These are phyloP conservation scores for Starmerella ratchasimensis DNA, from an alignment of 805 yeast species.

Conservation along the genomic window DNA sequence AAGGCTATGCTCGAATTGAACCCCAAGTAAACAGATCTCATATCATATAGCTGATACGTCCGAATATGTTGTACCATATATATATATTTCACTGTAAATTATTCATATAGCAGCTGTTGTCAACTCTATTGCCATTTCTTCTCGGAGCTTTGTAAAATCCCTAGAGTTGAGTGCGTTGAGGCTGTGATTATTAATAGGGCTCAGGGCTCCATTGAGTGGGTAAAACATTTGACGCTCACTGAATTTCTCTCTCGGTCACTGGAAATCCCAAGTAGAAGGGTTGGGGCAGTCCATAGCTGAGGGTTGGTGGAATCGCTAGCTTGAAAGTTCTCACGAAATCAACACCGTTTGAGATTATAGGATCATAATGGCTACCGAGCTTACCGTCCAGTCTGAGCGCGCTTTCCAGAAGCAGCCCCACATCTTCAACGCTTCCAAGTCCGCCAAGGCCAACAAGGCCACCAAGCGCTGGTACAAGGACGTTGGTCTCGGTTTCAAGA, in stretches of 20 bases:
- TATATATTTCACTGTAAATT: no score
- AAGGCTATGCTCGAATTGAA: no score
- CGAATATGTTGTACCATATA: no score
- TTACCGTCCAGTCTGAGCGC: conserved; percentile 99
- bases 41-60: no score
- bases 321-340: conserved; percentile 14
- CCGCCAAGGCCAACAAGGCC: conserved; percentile 88
- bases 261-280: conserved; percentile 4
- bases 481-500: conserved; percentile 99
- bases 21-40: no score
- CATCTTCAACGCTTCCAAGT: conserved; percentile 99
- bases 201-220: conserved; percentile 14
- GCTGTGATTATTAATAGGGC: conserved; percentile 11
- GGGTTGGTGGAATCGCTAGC: conserved; percentile 3
- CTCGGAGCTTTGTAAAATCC: no score
- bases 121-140: no score
- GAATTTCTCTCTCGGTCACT: no score
- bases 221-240: neutral
- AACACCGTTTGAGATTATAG: conserved; percentile 15
- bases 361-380: conserved; percentile 83
- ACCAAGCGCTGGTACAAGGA: conserved; percentile 99
- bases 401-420: conserved; percentile 99
- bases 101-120: no score
- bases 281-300: conserved; percentile 4
- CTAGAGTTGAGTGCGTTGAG: no score